phyloP scores from a whole-genome alignment of 495 filamentous ascomycete species.

The Pyrenopolyporus hunteri region DNA sequence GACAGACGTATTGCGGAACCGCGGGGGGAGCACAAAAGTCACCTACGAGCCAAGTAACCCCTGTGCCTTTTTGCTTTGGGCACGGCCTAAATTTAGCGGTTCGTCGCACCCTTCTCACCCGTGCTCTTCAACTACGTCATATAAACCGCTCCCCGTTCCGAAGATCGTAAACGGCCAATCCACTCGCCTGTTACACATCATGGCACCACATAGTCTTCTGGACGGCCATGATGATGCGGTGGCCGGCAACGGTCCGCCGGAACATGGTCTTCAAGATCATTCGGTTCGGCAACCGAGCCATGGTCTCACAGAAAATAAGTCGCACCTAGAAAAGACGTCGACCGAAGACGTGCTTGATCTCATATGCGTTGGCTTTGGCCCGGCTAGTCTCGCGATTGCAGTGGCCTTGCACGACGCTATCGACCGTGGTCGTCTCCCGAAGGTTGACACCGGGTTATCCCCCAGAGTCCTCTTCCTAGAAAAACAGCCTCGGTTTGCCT shows the following conservation, averaged over 20 bases:
- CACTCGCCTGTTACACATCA: slow-evolving; percentile 3
- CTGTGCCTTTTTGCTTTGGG: not conserved
- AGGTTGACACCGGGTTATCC: slow-evolving; percentile 39
- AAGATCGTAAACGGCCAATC: not conserved
- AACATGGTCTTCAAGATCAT: not conserved
- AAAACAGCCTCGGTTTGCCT: slow-evolving; percentile 80
- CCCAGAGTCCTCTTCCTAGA: slow-evolving; percentile 86
- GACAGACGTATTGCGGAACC: not conserved
- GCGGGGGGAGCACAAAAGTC: not conserved
- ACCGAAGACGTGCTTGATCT: slow-evolving; percentile 74
- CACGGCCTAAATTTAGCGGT: slow-evolving; percentile 2
- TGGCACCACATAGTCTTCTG: slow-evolving; percentile 34
- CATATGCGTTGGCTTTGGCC: slow-evolving; percentile 91
- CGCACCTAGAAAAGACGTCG: slow-evolving; percentile 45
- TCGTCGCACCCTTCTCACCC: too few relatives aligned
- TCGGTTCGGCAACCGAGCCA: not conserved
- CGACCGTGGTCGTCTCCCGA: slow-evolving; percentile 48
- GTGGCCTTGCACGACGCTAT: slow-evolving; percentile 81
- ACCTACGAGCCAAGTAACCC: not conserved
- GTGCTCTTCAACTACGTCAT: slow-evolving; percentile 28
- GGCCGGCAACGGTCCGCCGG: slow-evolving; percentile 11
- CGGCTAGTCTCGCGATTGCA: slow-evolving; percentile 90
- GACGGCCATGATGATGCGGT: slow-evolving; percentile 31
- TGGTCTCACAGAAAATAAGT: slow-evolving; percentile 29
- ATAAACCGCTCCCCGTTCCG: not conserved